Base-by-base conservation (phyloP, 805 yeast genomes). In the Alloascoidea hylecoeti region DNA sequence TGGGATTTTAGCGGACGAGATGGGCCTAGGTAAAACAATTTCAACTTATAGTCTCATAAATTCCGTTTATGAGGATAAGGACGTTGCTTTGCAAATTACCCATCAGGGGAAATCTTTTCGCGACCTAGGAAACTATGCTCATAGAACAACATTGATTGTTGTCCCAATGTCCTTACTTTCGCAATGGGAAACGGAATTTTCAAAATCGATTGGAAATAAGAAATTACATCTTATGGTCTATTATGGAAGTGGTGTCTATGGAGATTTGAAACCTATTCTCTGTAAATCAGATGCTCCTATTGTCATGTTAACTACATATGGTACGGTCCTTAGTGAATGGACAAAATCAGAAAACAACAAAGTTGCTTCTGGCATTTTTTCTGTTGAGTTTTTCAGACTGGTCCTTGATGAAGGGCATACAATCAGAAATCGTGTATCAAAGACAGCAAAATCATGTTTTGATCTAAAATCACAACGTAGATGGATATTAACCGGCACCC, bases 1-100 rank as follows among this genome's bases (percentile, higher is more conserved):
- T 28, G 97, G 97, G 2, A 81, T 88, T 15, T 59, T 88, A 13
- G 95, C 96, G 0, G 97, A 88, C 59, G 97, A 88, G 54, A 88
- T 88, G 97, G 97, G 97, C 0, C 63, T 88, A 5, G 97, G 97
- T 34, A 88, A 88, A 52, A 88, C 97, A 0, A 80, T 88, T 16
- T 80, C 95, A 1, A 74, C 94, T 0, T 56, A 85, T 38, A 69
- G 96, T 0, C 57, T 89, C 36, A 23, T 23, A 23, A 23, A n/a
- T n/a, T 9, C 30, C 9, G 30, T 23, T n/a, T 23, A 23, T n/a
- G 30, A 23, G n/a, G 30, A 23, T n/a, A 23, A n/a, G 30, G 9
- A 9, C 30, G 5, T 27, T 35, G 33, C 39, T 12, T 17, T 18
- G 4, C 6, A 27, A 5, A n/a, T 15, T 2, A 17, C 36, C 5